phyloP scores from a whole-genome alignment of 1,284 basidiomycete genomes.

The Cutaneotrichosporon arboriforme region DNA sequence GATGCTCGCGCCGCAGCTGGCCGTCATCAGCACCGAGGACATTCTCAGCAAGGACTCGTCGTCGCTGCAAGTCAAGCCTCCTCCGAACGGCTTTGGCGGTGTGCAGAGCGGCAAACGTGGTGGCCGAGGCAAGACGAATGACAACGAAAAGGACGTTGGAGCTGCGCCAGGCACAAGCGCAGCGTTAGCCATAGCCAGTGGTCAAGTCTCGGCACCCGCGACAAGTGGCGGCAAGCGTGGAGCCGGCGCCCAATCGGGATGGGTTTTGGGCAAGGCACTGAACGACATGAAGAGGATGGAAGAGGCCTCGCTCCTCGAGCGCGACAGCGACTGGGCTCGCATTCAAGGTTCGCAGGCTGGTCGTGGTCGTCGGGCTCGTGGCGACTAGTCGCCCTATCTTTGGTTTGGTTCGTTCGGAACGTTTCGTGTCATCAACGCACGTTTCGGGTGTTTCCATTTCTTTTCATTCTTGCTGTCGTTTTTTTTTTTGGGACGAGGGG shows the following conservation, averaged over 20 bases:
- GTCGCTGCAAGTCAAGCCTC: constrained; percentile 41
- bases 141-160: constrained; percentile 23
- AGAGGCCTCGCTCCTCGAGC: constrained; percentile 40
- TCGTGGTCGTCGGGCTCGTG: constrained; percentile 34
- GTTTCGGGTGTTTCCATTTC: too few species aligned
- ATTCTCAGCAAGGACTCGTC: constrained; percentile 39
- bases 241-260: constrained; percentile 31
- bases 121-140: constrained; percentile 31
- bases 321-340: constrained; percentile 46
- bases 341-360: constrained; percentile 37
- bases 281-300: constrained; percentile 46
- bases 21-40: constrained; percentile 40
- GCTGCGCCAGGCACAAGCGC: constrained; percentile 38
- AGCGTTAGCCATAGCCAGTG: constrained; percentile 35
- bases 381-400: constrained; percentile 20
- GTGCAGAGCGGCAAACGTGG: constrained; percentile 35
- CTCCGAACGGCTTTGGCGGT: constrained; percentile 23
- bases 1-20: constrained; percentile 35
- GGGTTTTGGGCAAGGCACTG: constrained; percentile 45
- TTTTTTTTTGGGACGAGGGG: too few species aligned
- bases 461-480: too few species aligned
- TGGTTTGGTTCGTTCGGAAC: too few species aligned
- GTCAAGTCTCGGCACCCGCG: constrained; percentile 22
- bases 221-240: constrained; percentile 28
- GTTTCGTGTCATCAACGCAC: neutral